phyloP scores from a whole-genome alignment of 2,329 filamentous ascomycete genomes.

The Didymellaceae sp. region DNA sequence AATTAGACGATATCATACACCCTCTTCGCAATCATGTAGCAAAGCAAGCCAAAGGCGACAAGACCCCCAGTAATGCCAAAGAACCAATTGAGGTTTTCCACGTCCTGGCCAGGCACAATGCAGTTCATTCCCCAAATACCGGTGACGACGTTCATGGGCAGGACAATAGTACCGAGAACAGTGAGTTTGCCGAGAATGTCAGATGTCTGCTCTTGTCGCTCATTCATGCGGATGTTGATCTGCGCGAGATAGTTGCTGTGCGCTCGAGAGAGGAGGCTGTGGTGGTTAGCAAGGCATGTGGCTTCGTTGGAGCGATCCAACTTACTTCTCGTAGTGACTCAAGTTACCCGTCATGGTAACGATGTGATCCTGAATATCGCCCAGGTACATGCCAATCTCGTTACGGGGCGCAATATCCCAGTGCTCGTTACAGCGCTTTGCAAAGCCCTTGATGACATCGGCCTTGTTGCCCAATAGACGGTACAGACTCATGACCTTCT shows the following conservation, averaged over 20 bases:
- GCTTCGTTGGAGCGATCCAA: constrained; percentile 19
- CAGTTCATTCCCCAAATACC: constrained; percentile 97
- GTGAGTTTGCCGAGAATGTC: constrained; percentile 95
- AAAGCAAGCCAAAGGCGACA: constrained; percentile 77
- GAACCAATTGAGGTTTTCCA: constrained; percentile 68
- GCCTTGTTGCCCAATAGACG: constrained; percentile 94
- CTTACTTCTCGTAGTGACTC: constrained; percentile 93
- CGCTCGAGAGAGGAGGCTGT: constrained; percentile 83
- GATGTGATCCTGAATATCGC: constrained; percentile 98
- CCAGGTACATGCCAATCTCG: constrained; percentile 96
- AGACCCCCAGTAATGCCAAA: constrained; percentile 72
- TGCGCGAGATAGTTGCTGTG: constrained; percentile 99
- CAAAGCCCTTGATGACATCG: constrained; percentile 98
- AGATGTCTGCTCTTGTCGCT: constrained; percentile 92
- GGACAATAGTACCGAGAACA: constrained; percentile 92
- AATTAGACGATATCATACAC: constrained; percentile 45
- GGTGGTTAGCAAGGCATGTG: constrained; percentile 19
- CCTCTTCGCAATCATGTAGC: constrained; percentile 84
- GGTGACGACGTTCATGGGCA: constrained; percentile 99
- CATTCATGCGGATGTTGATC: constrained; percentile 99
- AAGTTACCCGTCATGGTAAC: constrained; percentile 98
- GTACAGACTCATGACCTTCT: constrained; percentile 97
- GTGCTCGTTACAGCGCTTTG: constrained; percentile 96
- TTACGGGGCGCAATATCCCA: constrained; percentile 95
- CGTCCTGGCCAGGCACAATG: constrained; percentile 89